Conservation (phyloP, 192 early-diverging fungal genomes). For the Borealophlyctis nickersoniae region DNA sequence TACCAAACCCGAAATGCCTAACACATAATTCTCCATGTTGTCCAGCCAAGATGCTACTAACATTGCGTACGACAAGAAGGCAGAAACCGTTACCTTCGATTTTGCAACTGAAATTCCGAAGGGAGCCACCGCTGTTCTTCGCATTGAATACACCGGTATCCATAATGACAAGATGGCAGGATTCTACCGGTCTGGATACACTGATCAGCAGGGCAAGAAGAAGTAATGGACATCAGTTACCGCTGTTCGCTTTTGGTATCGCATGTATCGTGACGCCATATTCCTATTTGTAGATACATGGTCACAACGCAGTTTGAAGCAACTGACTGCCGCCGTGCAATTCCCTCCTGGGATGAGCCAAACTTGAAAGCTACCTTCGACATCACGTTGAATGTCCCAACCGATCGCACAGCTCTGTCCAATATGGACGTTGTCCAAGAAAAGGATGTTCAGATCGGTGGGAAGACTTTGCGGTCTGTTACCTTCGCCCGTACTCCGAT, state of each 20-base stretch:
- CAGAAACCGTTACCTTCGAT: constrained; percentile 46
- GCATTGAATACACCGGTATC: constrained; percentile 47
- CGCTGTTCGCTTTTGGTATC: constrained; percentile 9
- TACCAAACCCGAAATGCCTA: neutral
- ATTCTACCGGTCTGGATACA: constrained; percentile 85
- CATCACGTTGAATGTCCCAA: constrained; percentile 76
- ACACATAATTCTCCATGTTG: neutral
- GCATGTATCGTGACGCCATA: too few species aligned
- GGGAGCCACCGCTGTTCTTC: constrained; percentile 41
- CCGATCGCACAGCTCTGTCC: constrained; percentile 76
- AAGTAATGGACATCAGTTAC: constrained; percentile 11
- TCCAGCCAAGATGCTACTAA: constrained; percentile 40
- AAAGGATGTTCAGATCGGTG: constrained; percentile 47
- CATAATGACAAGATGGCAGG: constrained; percentile 85
- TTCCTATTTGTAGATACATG: constrained; percentile 68
- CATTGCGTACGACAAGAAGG: constrained; percentile 39
- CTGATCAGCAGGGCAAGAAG: constrained; percentile 46
- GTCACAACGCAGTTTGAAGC: constrained; percentile 96
- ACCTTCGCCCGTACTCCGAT: constrained; percentile 86
- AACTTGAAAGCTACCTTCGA: constrained; percentile 93
- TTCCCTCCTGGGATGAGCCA: constrained; percentile 99
- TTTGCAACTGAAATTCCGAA: constrained; percentile 45
- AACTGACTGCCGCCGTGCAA: constrained; percentile 82
- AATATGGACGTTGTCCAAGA: constrained; percentile 87
- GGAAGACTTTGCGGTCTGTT: constrained; percentile 70